These are phyloP conservation scores for Clavulina sp. DNA, from an alignment of 768 basidiomycete species.

Conservation along the genomic window DNA sequence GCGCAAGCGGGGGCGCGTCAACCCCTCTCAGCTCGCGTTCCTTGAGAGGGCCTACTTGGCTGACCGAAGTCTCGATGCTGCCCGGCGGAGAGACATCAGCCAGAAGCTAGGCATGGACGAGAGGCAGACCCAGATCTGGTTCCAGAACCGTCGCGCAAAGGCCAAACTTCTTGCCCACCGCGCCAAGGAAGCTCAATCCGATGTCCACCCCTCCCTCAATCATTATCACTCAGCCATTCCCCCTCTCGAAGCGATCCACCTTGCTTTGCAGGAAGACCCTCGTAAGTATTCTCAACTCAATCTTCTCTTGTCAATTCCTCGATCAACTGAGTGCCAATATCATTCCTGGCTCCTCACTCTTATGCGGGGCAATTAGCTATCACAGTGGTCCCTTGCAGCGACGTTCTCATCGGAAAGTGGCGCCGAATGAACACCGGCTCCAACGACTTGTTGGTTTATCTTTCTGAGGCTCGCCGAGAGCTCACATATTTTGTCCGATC, in stretches of 20 bases:
- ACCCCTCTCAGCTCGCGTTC: slow-evolving; percentile 57
- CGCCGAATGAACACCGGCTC: slow-evolving; percentile 42
- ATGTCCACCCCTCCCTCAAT: slow-evolving; percentile 2
- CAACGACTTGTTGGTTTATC: slow-evolving; percentile 54
- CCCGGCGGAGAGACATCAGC: slow-evolving; percentile 55
- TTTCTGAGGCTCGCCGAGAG: slow-evolving; percentile 46
- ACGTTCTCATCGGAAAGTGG: slow-evolving; percentile 64
- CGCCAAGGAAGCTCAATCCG: not conserved
- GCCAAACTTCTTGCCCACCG: slow-evolving; percentile 43
- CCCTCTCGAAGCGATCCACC: slow-evolving; percentile 25
- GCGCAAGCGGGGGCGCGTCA: slow-evolving; percentile 62
- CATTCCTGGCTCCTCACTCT: too few species aligned
- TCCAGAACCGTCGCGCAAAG: slow-evolving; percentile 75
- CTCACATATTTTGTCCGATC: slow-evolving; percentile 69
- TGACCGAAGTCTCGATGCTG: slow-evolving; percentile 57
- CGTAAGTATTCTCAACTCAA: slow-evolving; percentile 29
- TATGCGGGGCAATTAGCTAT: slow-evolving; percentile 30
- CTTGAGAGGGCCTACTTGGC: slow-evolving; percentile 50
- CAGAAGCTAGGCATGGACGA: slow-evolving; percentile 64
- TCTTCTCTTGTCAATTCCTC: not conserved
- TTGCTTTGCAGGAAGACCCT: slow-evolving; percentile 53
- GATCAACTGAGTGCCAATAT: not conserved
- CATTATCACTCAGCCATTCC: slow-evolving; percentile 25
- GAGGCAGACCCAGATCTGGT: slow-evolving; percentile 81
- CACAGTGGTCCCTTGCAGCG: slow-evolving; percentile 56